phyloP scores from a whole-genome alignment of 257 asterid genomes.

The Penstemon eatonii region DNA sequence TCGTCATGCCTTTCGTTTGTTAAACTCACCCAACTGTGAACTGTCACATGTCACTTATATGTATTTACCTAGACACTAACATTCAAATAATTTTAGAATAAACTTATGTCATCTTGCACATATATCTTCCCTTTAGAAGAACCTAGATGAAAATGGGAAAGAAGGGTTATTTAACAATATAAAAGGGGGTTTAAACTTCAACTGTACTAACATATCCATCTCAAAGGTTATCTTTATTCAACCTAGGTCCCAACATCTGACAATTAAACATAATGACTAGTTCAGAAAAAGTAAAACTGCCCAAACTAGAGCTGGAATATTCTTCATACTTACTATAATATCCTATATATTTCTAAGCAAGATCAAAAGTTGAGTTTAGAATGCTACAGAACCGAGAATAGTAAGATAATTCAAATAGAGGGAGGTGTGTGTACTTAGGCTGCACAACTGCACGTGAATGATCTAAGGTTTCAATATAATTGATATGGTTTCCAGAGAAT shows the following conservation, averaged over 20 bases:
- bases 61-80: conserved; percentile 3
- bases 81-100: neutral
- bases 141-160: neutral
- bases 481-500: too few relatives aligned
- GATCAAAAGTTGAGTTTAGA: neutral
- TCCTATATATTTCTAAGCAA: neutral
- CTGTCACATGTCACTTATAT: neutral
- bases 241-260: neutral
- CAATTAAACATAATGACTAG: neutral
- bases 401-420: conserved; percentile 3
- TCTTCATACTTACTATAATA: neutral
- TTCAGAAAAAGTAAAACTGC: neutral
- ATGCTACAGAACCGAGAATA: conserved; percentile 2
- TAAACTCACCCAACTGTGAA: neutral
- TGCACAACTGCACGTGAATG: neutral
- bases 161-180: neutral
- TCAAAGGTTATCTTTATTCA: neutral
- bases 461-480: neutral
- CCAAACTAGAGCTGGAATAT: conserved; percentile 4
- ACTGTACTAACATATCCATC: neutral
- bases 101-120: conserved; percentile 10
- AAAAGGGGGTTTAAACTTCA: neutral
- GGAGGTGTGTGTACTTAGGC: neutral
- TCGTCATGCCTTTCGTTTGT: neutral
- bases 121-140: conserved; percentile 8